Base-by-base conservation (phyloP, 2,329 filamentous ascomycete genomes). In the Penicillium decumbens region DNA sequence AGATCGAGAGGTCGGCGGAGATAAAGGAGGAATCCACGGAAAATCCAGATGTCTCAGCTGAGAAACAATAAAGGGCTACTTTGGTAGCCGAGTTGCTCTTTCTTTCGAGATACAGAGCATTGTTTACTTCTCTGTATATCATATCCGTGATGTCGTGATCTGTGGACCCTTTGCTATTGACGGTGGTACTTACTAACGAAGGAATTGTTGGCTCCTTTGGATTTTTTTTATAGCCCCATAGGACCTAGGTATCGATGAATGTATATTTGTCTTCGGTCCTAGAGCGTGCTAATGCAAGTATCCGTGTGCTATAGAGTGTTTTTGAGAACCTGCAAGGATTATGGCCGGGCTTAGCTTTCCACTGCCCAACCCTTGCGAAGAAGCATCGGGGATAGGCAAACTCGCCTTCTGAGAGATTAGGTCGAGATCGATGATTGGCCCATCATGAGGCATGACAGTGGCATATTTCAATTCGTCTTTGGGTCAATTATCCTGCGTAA, bases 401-500 rank as follows among this genome's bases (percentile, higher is more conserved):
- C 32, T 35, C 10, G 15, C 20, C 18, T 33, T 33, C 6, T n/a
- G 9, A 10, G 15, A 35, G 32, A 35, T 18, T 35, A 15, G 15
- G n/a, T 35, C 25, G 33, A 33, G 15, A 23, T 29, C 35, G 44
- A 18, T 56, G 47, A 58, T 58, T 58, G 53, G 56, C 35, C 33
- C 47, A 58, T 58, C 56, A 49, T 24, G 15, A 43, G 28, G 45
- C 47, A 51, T 50, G 54, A 37, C 37, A 23, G 15, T 18, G 15
- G 15, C 15, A 18, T 18, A 18, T 18, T 18, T 18, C n/a, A 18
- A 18, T 18, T 18, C 15, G 15, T 18, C 15, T 18, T 18, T 18
- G 15, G 15, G 15, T 18, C 15, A 18, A 18, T 18, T 18, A 18
- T 18, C 15, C 15, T 18, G 15, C 15, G 15, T 18, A 18, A 18